Percentiles rank a stretch among this genome's conserved stretches.
These are phyloP conservation scores for Rhodotorula sp. DNA, from an alignment of 1,284 basidiomycete genomes.

Conservation along the genomic window DNA sequence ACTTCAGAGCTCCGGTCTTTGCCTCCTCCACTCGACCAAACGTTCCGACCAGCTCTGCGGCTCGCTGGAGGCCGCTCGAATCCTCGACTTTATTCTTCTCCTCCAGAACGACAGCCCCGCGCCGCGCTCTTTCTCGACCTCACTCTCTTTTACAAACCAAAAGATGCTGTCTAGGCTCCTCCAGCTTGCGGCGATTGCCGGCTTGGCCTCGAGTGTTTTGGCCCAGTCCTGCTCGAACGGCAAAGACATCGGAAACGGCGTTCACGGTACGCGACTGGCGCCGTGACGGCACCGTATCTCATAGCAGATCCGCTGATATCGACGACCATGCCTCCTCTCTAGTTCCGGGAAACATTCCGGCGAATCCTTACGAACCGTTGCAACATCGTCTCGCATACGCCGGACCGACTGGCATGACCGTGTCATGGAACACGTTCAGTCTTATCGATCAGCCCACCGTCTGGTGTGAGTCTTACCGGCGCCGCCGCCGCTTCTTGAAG, in stretches of 20 bases:
- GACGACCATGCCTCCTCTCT: neutral
- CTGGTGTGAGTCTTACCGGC: neutral
- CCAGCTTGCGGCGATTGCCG: conserved; percentile 2
- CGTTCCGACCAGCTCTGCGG: neutral
- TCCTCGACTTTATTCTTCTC: neutral
- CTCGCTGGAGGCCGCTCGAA: neutral
- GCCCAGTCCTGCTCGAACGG: neutral
- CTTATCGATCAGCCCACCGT: conserved; percentile 24
- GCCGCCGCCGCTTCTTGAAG: too few species aligned
- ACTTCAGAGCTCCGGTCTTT: neutral
- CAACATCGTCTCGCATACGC: conserved; percentile 38
- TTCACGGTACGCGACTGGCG: conserved; percentile 17
- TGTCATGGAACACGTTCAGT: conserved; percentile 29
- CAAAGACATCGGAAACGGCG: conserved; percentile 28
- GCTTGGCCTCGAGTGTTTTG: neutral
- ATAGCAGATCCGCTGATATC: too few species aligned
- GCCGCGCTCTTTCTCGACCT: neutral
- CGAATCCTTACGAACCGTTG: conserved; percentile 27
- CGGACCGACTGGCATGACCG: conserved; percentile 30
- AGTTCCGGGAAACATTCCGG: conserved; percentile 32
- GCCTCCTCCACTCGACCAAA: neutral
- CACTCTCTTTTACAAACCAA: neutral
- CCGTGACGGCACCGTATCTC: too few species aligned
- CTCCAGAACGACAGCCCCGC: neutral
- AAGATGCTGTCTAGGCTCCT: conserved; percentile 13